These are phyloP conservation scores for Blepharisma stoltei DNA, from an alignment of 73 alveolate genomes.

Conservation along the genomic window DNA sequence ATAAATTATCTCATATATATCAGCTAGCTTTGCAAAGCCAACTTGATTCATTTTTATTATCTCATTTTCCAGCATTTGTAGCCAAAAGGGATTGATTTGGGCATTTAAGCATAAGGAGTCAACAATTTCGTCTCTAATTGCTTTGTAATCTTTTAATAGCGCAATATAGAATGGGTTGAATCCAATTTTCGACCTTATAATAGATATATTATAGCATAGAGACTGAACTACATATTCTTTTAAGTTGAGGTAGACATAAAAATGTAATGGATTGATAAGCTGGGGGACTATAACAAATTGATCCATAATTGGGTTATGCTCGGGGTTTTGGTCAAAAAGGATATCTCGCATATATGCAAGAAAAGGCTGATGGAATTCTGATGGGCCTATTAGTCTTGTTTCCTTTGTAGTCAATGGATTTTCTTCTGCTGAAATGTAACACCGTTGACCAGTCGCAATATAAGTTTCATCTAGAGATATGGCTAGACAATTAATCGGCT, in stretches of 20 bases:
- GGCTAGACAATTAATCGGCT: too few species aligned
- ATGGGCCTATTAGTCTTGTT: constrained; percentile 3
- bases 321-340: neutral
- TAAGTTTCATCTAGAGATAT: too few species aligned
- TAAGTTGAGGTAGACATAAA: neutral
- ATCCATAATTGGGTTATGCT: constrained; percentile 18
- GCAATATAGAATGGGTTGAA: neutral
- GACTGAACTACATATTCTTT: neutral
- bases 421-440: neutral
- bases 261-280: neutral
- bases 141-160: neutral
- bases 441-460: too few species aligned
- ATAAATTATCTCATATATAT: constrained; percentile 8
- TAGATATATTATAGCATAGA: neutral
- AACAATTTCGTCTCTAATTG: neutral
- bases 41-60: neutral
- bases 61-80: neutral
- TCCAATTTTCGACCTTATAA: neutral
- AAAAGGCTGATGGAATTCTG: neutral
- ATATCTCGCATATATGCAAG: neutral
- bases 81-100: neutral
- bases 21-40: neutral
- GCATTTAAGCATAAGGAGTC: neutral
- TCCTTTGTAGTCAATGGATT: neutral
- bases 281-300: constrained; percentile 13